Conservation (phyloP, 352 stramenopile genomes). For the Halophytophthora polymorphica region DNA sequence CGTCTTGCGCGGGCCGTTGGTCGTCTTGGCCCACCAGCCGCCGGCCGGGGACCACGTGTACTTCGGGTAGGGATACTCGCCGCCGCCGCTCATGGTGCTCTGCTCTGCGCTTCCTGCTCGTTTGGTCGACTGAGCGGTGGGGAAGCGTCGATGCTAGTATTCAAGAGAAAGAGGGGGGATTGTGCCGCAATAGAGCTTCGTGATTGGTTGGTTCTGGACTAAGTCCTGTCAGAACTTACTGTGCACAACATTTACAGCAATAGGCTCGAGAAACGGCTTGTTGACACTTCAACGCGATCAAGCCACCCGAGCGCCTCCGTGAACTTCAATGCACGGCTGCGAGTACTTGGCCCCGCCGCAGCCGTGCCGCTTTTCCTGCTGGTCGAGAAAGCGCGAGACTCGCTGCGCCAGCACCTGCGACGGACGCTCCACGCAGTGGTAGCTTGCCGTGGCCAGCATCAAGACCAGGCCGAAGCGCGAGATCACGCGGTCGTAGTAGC, state of each 20-base stretch:
- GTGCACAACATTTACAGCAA: too few relatives aligned
- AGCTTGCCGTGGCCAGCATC: conserved; percentile 26
- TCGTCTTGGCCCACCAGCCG: conserved; percentile 83
- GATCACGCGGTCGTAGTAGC: conserved; percentile 18
- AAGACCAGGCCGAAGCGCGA: conserved; percentile 20
- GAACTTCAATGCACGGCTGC: too few relatives aligned
- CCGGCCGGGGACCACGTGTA: conserved; percentile 84
- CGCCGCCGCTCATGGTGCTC: conserved; percentile 63
- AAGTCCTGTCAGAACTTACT: too few relatives aligned
- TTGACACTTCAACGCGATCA: too few relatives aligned
- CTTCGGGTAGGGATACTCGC: conserved; percentile 86
- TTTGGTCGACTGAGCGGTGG: conserved; percentile 18
- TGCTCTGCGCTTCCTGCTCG: conserved; percentile 8
- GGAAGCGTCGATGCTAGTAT: conserved; percentile 5
- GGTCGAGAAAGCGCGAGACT: conserved; percentile 1
- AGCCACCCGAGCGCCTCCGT: too few relatives aligned
- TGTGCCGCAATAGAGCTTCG: too few relatives aligned
- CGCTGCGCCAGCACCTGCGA: conserved; percentile 18
- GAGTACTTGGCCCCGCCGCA: too few relatives aligned
- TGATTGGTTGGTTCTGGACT: too few relatives aligned
- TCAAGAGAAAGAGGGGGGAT: too few relatives aligned
- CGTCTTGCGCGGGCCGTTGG: conserved; percentile 82
- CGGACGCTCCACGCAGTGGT: conserved; percentile 35
- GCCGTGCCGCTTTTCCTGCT: too few relatives aligned
- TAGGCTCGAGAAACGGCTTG: too few relatives aligned